Percentiles rank a stretch among this genome's conserved stretches.
Conservation (phyloP, 164 flowering plant genomes). For the Nymphaea colorata region DNA sequence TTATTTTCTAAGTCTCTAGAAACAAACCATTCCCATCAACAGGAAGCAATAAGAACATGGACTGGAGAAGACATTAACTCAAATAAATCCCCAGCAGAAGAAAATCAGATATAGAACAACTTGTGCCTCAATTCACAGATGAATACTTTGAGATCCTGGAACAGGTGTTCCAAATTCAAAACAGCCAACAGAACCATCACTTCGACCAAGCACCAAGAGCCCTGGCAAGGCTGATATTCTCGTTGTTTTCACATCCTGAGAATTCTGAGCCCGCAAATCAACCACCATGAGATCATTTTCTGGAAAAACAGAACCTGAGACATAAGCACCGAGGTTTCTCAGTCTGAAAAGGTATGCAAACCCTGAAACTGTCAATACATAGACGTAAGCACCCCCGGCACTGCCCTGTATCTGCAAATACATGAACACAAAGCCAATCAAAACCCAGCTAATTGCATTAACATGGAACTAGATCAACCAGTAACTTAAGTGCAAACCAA, state of each 20-base stretch:
- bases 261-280: conserved; percentile 17
- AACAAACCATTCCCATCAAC: too few relatives aligned
- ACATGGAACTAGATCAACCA: not conserved
- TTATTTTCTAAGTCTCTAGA: too few relatives aligned
- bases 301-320: conserved; percentile 28
- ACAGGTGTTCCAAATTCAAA: conserved; percentile 45
- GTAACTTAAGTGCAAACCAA: not conserved
- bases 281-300: conserved; percentile 32
- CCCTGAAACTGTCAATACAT: conserved; percentile 51
- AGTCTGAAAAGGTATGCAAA: conserved; percentile 48
- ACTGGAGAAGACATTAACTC: too few relatives aligned
- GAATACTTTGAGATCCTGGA: conserved; percentile 39
- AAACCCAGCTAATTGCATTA: not conserved
- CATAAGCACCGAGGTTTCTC: conserved; percentile 23
- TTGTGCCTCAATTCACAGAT: not conserved
- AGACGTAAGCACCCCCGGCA: conserved; percentile 26
- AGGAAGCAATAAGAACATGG: too few relatives aligned
- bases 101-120: too few relatives aligned
- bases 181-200: conserved; percentile 57
- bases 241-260: conserved; percentile 26
- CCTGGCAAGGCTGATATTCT: conserved; percentile 44
- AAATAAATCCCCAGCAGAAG: too few relatives aligned
- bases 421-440: not conserved
- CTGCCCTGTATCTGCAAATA: conserved; percentile 19
- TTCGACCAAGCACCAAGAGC: conserved; percentile 45